Conservation (phyloP, 2,329 filamentous ascomycete genomes). For the Tolypocladium endophyticum region DNA sequence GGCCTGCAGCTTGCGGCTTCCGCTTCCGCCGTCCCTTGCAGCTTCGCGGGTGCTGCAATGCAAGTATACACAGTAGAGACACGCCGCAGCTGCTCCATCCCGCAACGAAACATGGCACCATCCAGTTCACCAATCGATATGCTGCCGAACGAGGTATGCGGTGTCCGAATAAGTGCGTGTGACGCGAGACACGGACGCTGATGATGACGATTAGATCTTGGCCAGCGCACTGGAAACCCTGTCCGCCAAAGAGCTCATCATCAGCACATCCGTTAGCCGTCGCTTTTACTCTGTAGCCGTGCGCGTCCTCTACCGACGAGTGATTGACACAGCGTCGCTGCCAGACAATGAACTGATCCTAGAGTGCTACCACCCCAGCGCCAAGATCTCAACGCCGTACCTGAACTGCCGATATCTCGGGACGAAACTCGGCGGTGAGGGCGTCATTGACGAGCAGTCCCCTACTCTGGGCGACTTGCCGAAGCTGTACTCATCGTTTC, state of each 20-base stretch:
- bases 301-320: constrained; percentile 53
- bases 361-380: constrained; percentile 67
- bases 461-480: constrained; percentile 30
- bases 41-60: not conserved
- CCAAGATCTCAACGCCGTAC: constrained; percentile 57
- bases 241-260: constrained; percentile 40
- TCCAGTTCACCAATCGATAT: not conserved
- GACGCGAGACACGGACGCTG: too few species aligned
- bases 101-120: not conserved
- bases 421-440: constrained; percentile 27
- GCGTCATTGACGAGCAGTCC: constrained; percentile 1
- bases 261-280: constrained; percentile 46
- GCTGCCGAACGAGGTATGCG: constrained; percentile 1
- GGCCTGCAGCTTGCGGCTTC: not conserved
- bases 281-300: constrained; percentile 54
- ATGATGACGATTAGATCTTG: not conserved
- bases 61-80: not conserved
- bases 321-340: constrained; percentile 28
- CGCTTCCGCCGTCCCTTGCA: not conserved
- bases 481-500: constrained; percentile 59
- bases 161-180: too few species aligned
- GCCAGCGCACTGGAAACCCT: constrained; percentile 32
- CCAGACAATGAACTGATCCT: constrained; percentile 53
- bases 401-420: constrained; percentile 56
- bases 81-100: not conserved